Base-by-base conservation (phyloP, 2,329 filamentous ascomycete species). In the Aureobasidium pullulans region DNA sequence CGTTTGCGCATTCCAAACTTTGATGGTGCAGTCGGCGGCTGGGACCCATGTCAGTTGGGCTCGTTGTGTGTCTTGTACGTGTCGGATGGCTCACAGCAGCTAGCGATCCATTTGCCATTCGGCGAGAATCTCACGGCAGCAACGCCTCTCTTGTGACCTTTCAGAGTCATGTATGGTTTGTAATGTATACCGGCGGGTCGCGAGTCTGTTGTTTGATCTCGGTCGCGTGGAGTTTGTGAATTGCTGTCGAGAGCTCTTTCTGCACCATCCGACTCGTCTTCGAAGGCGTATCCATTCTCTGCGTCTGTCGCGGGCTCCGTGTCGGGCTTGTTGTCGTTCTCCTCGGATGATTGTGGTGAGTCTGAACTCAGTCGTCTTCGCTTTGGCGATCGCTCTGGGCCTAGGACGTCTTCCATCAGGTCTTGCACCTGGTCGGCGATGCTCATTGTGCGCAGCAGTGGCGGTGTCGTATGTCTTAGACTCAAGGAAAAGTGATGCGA, bases 51-150 rank as follows among this genome's bases (percentile, higher is more conserved):
- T 56, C 42, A 56, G 52, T 37, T 10, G 29, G 16, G 36, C 43
- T 56, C 29, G 2, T 9, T 16, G 28, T 46, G 13, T 3, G 13
- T 9, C 34, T 5, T 40, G 10, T 2, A n/a, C 28, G 4, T 44
- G 43, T 42, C 36, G 34, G 43, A 29, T 43, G 28, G 70, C 78
- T 66, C 74, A 83, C 81, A 96, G 56, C 87, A 88, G 63, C 88
- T 94, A 19, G 94, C 94, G 64, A 99, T 89, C 84, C 89, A 94
- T 34, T 83, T 82, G 5, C 91, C 90, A 74, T 96, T 87, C 0
- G 93, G 94, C 1, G 92, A 96, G 74, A 96, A 95, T 66, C 89
- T 88, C 50, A 96, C 90, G 57, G 90, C 86, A 2, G 92, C 88
- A 1, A 97, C 84, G 23, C 89, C 86, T 62, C 86, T 85, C 52